A percentile compares a stretch with the other conserved stretches of the same genome.
Evolutionary conservation across 78 protist genomes (phyloP).

Genomic region (Emiliania huxleyi): DNA sequence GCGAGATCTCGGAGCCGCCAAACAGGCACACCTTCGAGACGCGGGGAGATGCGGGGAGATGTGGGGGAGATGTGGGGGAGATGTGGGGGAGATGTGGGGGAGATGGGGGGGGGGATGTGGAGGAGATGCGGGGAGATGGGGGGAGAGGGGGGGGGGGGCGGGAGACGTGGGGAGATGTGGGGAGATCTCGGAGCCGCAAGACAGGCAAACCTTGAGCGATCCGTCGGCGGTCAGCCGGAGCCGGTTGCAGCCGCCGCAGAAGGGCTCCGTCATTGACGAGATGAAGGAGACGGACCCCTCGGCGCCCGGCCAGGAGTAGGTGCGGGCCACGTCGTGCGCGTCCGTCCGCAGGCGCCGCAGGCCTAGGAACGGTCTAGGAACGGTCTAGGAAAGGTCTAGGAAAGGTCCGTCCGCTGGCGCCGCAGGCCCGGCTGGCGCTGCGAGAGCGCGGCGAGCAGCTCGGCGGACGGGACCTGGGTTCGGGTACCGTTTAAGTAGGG

Average conservation of each 20-base stretch:
- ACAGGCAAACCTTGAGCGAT: conserved; percentile 80
- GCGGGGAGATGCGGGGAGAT: not conserved
- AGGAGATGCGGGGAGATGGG: not conserved
- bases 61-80: not conserved
- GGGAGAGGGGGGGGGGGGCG: not conserved
- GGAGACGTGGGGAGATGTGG: not conserved
- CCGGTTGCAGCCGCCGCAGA: conserved; percentile 88
- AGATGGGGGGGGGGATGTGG: not conserved
- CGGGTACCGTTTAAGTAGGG: no score
- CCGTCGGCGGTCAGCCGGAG: conserved; percentile 88
- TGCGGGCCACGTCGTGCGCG: conserved; percentile 5
- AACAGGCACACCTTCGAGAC: conserved; percentile 72
- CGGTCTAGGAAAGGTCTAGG: no score
- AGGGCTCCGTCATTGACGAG: conserved; percentile 86
- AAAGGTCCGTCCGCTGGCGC: no score
- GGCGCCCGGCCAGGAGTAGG: conserved; percentile 50
- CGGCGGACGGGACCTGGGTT: not conserved
- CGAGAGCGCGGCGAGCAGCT: not conserved
- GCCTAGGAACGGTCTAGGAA: no score
- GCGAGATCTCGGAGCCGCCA: conserved; percentile 69
- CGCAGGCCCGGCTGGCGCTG: not conserved
- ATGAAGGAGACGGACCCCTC: conserved; percentile 71
- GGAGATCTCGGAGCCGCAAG: conserved; percentile 46
- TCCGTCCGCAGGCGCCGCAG: not conserved
- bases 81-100: not conserved